Conservation (phyloP, 2,329 filamentous ascomycete genomes). For the Elsinoe australis region DNA sequence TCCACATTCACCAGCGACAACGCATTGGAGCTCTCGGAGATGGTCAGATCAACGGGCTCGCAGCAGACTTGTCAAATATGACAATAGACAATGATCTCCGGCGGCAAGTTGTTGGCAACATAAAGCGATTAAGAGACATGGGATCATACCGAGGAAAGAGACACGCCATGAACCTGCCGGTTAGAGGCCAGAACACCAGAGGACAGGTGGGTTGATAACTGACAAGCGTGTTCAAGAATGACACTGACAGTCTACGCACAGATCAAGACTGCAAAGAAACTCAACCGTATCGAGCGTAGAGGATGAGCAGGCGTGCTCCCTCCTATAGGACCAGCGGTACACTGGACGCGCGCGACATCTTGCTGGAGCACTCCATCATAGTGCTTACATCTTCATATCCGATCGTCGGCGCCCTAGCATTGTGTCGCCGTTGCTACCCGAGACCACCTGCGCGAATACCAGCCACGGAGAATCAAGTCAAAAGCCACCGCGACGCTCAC, state of each 20-base stretch:
- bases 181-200: conserved; percentile 81
- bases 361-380: no score
- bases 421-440: no score
- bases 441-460: no score
- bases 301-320: conserved; percentile 25
- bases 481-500: no score
- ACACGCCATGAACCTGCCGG: conserved; percentile 88
- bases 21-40: conserved; percentile 67
- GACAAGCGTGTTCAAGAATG: background rate
- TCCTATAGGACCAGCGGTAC: no score
- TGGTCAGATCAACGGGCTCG: conserved; percentile 72
- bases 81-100: conserved; percentile 86
- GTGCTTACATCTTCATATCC: no score
- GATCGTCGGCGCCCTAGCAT: no score
- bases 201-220: conserved; percentile 57
- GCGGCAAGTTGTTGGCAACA: conserved; percentile 73
- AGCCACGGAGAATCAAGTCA: no score
- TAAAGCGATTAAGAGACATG: conserved; percentile 79
- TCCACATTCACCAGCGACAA: conserved; percentile 77
- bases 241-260: conserved; percentile 29
- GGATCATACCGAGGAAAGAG: conserved; percentile 80
- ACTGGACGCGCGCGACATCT: no score
- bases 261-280: conserved; percentile 51
- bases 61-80: conserved; percentile 79
- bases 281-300: conserved; percentile 53